Percentiles rank a stretch among this genome's conserved stretches.
These are phyloP conservation scores for Rhynchosporium graminicola DNA, from an alignment of 2,329 filamentous ascomycete species.

Conservation along the genomic window DNA sequence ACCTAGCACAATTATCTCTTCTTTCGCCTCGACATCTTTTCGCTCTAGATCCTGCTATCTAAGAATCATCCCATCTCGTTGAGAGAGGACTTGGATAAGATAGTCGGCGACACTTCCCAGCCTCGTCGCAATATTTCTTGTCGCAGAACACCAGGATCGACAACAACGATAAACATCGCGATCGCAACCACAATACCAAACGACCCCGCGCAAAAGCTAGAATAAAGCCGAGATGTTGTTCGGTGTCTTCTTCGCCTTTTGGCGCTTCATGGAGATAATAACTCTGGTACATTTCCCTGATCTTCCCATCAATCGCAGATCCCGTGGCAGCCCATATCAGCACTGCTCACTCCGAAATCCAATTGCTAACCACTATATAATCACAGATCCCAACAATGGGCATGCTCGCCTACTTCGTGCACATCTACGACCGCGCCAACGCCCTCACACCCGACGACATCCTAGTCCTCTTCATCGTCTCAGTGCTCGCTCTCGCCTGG, in stretches of 20 bases:
- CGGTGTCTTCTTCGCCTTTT: conserved; percentile 63
- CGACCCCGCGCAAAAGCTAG: neutral
- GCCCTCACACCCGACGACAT: conserved; percentile 61
- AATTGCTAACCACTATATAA: conserved; percentile 16
- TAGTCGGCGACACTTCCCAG: neutral
- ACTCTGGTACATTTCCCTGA: conserved; percentile 54
- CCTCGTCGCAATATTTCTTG: neutral
- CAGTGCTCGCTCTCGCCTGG: conserved; percentile 64
- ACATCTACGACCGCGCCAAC: conserved; percentile 58
- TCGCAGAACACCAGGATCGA: neutral
- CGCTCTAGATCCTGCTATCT: neutral
- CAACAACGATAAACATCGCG: neutral
- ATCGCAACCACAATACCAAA: conserved; percentile 8
- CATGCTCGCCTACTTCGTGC: conserved; percentile 67
- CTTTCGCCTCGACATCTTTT: conserved; percentile 5
- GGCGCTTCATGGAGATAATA: conserved; percentile 62
- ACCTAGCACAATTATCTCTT: neutral
- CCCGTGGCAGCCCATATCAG: neutral
- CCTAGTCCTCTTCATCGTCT: conserved; percentile 68
- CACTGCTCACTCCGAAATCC: neutral
- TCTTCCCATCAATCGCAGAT: neutral
- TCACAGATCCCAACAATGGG: conserved; percentile 63
- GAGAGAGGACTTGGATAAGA: neutral
- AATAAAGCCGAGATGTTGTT: conserved; percentile 53
- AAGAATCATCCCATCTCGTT: neutral